Conservation (phyloP, 192 early-diverging fungal species). For the Spinellus fusiger region DNA sequence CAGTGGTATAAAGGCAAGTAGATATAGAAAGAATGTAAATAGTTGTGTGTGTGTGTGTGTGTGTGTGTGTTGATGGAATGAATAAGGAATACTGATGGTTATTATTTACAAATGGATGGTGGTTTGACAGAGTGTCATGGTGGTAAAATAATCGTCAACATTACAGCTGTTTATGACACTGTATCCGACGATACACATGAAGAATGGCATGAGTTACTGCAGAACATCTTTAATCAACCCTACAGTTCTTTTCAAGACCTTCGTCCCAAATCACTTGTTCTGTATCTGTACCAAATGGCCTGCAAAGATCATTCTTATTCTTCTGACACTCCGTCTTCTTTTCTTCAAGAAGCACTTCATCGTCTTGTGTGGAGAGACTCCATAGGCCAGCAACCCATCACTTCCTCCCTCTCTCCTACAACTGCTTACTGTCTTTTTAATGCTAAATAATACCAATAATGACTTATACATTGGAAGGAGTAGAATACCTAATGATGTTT, state of each 20-base stretch:
- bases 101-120: too few relatives aligned
- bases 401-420: background rate
- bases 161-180: background rate
- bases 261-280: background rate
- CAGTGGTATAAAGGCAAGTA: slow-evolving; percentile 4
- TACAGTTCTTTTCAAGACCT: background rate
- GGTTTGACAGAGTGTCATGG: background rate
- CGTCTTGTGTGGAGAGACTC: background rate
- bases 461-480: too few relatives aligned
- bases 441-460: background rate
- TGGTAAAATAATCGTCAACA: background rate
- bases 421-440: background rate
- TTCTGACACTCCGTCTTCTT: background rate
- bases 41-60: too few relatives aligned
- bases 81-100: too few relatives aligned
- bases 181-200: background rate
- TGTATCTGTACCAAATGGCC: background rate
- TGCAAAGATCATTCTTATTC: too few relatives aligned
- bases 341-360: background rate
- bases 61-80: too few relatives aligned
- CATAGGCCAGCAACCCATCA: background rate
- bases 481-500: too few relatives aligned
- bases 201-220: background rate
- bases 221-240: background rate
- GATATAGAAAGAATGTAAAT: background rate